phyloP scores from a whole-genome alignment of 2,329 filamentous ascomycete species.

The Fusarium sp. region DNA sequence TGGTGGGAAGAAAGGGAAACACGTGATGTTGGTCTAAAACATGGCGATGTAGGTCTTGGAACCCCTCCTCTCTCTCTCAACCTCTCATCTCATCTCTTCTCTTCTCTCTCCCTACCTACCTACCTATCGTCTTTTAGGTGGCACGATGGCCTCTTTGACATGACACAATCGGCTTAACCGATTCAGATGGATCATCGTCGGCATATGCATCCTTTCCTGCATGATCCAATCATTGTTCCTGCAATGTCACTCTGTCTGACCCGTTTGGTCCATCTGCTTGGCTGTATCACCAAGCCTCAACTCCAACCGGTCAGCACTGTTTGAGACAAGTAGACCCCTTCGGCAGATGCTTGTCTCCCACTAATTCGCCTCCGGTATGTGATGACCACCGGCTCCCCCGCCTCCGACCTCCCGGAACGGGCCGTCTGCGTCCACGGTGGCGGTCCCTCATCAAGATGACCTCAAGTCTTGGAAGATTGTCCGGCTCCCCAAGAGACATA shows the following conservation, averaged over 20 bases:
- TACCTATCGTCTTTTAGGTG: not conserved
- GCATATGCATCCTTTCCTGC: not conserved
- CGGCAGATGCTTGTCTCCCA: constrained; percentile 17
- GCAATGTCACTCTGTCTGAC: constrained; percentile 1
- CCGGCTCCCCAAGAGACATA: not conserved
- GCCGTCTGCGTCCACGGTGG: constrained; percentile 18
- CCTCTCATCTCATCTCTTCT: not conserved
- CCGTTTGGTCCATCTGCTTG: not conserved
- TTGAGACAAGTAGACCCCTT: constrained; percentile 8
- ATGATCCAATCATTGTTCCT: constrained; percentile 8
- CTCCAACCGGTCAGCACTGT: constrained; percentile 23
- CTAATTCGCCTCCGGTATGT: not conserved
- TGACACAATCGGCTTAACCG: not conserved
- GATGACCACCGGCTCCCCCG: constrained; percentile 1
- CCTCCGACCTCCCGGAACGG: constrained; percentile 24
- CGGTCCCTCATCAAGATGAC: not conserved
- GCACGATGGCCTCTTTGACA: not conserved
- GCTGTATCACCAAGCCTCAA: not conserved
- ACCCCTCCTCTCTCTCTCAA: not conserved
- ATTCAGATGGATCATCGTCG: not conserved
- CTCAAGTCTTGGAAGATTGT: not conserved
- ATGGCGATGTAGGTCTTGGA: not conserved
- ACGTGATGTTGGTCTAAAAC: not conserved
- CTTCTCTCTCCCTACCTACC: not conserved
- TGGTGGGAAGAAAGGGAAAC: not conserved